Percentiles rank a stretch among this genome's conserved stretches.
Evolutionary conservation across 2,329 filamentous ascomycete species (phyloP).

Genomic region (Penicillium sp.): DNA sequence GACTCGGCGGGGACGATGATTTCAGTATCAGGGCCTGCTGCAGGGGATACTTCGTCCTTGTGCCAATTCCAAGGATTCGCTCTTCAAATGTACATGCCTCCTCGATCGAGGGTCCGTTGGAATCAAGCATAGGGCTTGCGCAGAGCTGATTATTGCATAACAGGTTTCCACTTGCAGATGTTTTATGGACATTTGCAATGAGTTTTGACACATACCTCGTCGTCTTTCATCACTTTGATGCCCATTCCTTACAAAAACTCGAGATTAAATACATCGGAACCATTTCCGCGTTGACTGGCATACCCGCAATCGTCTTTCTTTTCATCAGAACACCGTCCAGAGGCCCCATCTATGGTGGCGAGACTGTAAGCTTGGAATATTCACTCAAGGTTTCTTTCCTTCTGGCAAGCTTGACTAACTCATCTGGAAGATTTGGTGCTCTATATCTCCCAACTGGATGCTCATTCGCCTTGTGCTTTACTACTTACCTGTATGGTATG

Average conservation of each 20-base stretch:
- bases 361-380: conserved; percentile 28
- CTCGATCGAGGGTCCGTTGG: background rate
- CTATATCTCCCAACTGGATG: conserved; percentile 41
- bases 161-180: conserved; percentile 43
- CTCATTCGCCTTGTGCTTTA: conserved; percentile 39
- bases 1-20: conserved; percentile 45
- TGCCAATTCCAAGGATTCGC: conserved; percentile 44
- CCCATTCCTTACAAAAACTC: conserved; percentile 32
- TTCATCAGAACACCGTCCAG: conserved; percentile 34
- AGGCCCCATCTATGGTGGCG: conserved; percentile 41
- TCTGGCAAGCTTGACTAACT: background rate
- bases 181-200: conserved; percentile 43
- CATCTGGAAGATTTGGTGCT: conserved; percentile 38
- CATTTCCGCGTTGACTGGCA: conserved; percentile 34
- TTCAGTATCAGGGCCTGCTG: conserved; percentile 38
- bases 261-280: conserved; percentile 34
- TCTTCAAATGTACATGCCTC: conserved; percentile 40
- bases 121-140: background rate
- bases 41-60: conserved; percentile 35
- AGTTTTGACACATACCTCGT: conserved; percentile 40
- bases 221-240: conserved; percentile 39
- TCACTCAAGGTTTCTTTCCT: background rate
- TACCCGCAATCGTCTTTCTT: conserved; percentile 38
- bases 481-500: conserved; percentile 41
- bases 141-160: background rate